Evolutionary conservation across 306 rosid genomes (phyloP).

Genomic region (Glycine soja): DNA sequence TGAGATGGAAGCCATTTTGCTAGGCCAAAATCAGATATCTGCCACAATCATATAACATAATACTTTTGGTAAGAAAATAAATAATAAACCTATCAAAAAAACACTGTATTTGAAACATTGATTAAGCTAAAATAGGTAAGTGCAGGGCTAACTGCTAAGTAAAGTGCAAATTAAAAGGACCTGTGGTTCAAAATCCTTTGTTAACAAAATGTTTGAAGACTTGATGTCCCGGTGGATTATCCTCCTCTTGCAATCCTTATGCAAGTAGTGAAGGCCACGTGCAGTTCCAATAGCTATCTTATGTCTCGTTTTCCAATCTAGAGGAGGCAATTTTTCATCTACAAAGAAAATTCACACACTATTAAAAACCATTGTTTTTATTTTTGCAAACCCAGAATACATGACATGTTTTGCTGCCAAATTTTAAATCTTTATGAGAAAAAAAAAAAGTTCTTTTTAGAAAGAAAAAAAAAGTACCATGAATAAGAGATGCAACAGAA

Average conservation of each 20-base stretch:
- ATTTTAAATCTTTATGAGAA: neutral
- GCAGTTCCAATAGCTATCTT: conserved; percentile 85
- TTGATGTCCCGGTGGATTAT: conserved; percentile 90
- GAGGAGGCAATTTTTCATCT: conserved; percentile 71
- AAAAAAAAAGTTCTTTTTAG: neutral
- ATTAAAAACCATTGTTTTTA: neutral
- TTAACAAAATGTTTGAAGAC: conserved; percentile 76
- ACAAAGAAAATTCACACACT: conserved; percentile 8
- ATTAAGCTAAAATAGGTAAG: neutral
- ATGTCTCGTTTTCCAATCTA: conserved; percentile 91
- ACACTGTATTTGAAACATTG: neutral
- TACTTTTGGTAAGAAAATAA: neutral
- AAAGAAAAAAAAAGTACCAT: conserved; percentile 58
- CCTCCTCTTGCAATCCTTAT: conserved; percentile 91
- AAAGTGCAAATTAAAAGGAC: conserved; percentile 41
- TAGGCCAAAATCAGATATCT: conserved; percentile 98
- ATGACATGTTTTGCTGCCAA: conserved; percentile 13
- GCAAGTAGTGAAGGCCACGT: conserved; percentile 87
- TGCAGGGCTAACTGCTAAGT: neutral
- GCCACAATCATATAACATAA: conserved; percentile 24
- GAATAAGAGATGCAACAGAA: conserved; percentile 81
- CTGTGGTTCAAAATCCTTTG: conserved; percentile 83
- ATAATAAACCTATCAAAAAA: neutral
- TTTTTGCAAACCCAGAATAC: conserved; percentile 36
- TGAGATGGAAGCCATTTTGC: conserved; percentile 99